phyloP scores from a whole-genome alignment of 2,329 filamentous ascomycete genomes.

The Pyricularia grisea region DNA sequence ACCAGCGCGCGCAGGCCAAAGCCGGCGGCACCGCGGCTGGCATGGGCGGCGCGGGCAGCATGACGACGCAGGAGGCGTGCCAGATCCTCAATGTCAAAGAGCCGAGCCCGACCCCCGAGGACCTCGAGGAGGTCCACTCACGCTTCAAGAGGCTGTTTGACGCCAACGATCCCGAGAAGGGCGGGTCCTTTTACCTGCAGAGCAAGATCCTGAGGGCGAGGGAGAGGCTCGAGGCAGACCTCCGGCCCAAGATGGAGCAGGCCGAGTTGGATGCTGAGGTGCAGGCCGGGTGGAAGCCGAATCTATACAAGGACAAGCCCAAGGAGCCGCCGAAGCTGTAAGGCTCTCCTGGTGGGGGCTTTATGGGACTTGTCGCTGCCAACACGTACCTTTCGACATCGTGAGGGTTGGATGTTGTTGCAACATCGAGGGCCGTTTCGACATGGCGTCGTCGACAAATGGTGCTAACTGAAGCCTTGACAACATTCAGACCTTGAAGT shows the following conservation, averaged over 20 bases:
- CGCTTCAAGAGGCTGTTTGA: constrained; percentile 95
- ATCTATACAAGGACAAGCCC: constrained; percentile 80
- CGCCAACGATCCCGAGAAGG: constrained; percentile 87
- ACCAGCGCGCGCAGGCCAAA: constrained; percentile 64
- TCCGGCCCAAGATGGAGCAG: constrained; percentile 62
- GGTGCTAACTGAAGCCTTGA: neutral
- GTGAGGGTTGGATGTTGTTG: neutral
- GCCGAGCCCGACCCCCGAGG: constrained; percentile 61
- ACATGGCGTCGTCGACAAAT: neutral
- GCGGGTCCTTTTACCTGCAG: constrained; percentile 95
- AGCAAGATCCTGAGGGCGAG: constrained; percentile 90
- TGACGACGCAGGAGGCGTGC: constrained; percentile 94
- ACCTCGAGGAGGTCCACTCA: constrained; percentile 70
- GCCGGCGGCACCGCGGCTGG: constrained; percentile 33
- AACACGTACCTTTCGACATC: neutral
- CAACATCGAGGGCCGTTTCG: neutral
- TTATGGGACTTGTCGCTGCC: neutral
- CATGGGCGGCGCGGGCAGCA: constrained; percentile 61
- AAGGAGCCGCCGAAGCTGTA: constrained; percentile 1
- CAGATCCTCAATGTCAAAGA: constrained; percentile 94
- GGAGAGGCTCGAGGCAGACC: constrained; percentile 84
- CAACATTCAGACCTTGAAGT: neutral
- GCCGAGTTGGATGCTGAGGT: constrained; percentile 67
- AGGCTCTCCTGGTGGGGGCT: neutral
- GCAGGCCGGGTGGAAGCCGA: constrained; percentile 85